Conservation (phyloP, 805 yeast genomes). For the Vanderwaltozyma yarrowii region DNA sequence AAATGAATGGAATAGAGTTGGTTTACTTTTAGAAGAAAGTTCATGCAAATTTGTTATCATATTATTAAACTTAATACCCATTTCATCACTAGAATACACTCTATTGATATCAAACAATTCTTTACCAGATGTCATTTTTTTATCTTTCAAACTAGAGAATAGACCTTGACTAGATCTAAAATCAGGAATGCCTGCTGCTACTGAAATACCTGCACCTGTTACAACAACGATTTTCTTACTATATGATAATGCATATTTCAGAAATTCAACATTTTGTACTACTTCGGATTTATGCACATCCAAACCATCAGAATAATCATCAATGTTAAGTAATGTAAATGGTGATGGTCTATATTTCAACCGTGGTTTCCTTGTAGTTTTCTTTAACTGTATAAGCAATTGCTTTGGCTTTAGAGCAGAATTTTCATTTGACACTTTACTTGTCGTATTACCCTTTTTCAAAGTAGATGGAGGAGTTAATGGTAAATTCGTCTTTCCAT, state of each 20-base stretch:
- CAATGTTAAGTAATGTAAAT: slow-evolving; percentile 35
- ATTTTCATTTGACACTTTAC: slow-evolving; percentile 1
- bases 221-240: slow-evolving; percentile 53
- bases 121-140: slow-evolving; percentile 42
- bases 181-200: slow-evolving; percentile 85
- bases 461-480: slow-evolving; percentile 16
- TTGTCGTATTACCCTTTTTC: too few relatives aligned
- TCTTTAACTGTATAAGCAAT: slow-evolving; percentile 12
- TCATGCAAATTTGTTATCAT: slow-evolving; percentile 56
- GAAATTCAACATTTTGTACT: slow-evolving; percentile 32
- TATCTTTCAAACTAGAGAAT: slow-evolving; percentile 43
- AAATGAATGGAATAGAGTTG: slow-evolving; percentile 67
- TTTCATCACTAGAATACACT: slow-evolving; percentile 54
- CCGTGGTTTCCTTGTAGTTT: slow-evolving; percentile 30
- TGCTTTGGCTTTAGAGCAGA: slow-evolving; percentile 10
- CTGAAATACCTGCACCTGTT: slow-evolving; percentile 88
- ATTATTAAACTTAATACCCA: slow-evolving; percentile 57
- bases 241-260: slow-evolving; percentile 42
- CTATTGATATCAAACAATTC: slow-evolving; percentile 65
- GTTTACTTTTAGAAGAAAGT: slow-evolving; percentile 45
- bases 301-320: slow-evolving; percentile 8
- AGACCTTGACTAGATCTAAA: slow-evolving; percentile 73
- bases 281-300: background rate
- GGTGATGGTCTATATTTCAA: slow-evolving; percentile 37
- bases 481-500: slow-evolving; percentile 1